A percentile compares a stretch with the other conserved stretches of the same genome.
phyloP scores from a whole-genome alignment of 1,139 yeast species.

The Taiozyma sp. region DNA sequence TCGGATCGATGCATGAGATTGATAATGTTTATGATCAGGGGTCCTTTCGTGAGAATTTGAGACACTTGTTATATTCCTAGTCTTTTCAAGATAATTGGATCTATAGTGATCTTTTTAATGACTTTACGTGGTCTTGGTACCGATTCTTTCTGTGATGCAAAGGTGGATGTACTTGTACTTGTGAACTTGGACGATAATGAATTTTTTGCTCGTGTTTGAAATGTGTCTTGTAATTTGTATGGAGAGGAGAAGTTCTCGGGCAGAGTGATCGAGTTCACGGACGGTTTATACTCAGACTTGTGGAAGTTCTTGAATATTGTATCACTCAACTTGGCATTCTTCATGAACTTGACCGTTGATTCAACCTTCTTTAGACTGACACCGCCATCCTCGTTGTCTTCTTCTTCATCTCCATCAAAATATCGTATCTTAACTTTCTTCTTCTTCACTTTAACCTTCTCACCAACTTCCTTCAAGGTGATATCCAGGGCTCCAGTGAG shows the following conservation, averaged over 20 bases:
- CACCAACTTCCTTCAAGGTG: neutral
- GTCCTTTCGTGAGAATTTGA: constrained; percentile 11
- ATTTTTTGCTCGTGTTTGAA: neutral
- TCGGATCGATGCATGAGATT: constrained; percentile 43
- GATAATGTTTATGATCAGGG: constrained; percentile 69
- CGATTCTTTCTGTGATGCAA: neutral
- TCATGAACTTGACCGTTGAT: constrained; percentile 15
- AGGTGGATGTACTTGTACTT: neutral
- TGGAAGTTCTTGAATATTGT: constrained; percentile 12
- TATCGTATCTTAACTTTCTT: constrained; percentile 9
- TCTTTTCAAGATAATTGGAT: constrained; percentile 14
- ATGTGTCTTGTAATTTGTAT: neutral
- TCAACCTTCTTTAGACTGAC: constrained; percentile 11
- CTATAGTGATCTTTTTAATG: constrained; percentile 6
- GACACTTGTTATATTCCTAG: constrained; percentile 14
- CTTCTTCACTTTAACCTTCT: constrained; percentile 4
- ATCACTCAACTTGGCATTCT: constrained; percentile 4
- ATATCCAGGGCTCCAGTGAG: constrained; percentile 5
- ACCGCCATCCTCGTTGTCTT: neutral
- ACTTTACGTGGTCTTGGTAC: constrained; percentile 2
- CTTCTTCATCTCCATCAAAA: constrained; percentile 10
- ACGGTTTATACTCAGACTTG: constrained; percentile 2
- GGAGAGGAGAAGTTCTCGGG: neutral
- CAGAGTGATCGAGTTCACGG: neutral
- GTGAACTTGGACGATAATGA: constrained; percentile 2